A percentile compares a stretch with the other conserved stretches of the same genome.
Conservation (phyloP, 495 filamentous ascomycete genomes). For the Tuber brumale region DNA sequence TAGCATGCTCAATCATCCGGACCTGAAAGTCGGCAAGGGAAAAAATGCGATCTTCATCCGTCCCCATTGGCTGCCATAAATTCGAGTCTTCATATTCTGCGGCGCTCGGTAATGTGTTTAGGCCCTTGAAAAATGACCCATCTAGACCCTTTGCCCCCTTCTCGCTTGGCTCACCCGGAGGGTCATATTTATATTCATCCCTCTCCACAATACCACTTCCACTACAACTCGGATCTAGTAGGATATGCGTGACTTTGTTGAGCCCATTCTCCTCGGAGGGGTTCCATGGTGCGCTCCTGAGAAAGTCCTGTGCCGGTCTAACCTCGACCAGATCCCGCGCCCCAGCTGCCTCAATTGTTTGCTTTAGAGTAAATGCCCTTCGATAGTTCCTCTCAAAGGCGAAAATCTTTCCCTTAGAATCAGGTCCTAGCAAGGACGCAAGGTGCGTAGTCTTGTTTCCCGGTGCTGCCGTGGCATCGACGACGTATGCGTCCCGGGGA, state of each 20-base stretch:
- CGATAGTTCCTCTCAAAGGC: constrained; percentile 64
- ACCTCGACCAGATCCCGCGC: constrained; percentile 59
- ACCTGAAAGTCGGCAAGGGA: constrained; percentile 73
- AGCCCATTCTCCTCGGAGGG: constrained; percentile 49
- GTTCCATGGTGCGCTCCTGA: constrained; percentile 58
- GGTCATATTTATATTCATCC: constrained; percentile 54
- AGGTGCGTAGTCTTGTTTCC: constrained; percentile 97
- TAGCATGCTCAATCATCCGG: constrained; percentile 69
- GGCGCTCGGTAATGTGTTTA: constrained; percentile 20
- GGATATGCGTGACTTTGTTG: constrained; percentile 59
- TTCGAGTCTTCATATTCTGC: constrained; percentile 38
- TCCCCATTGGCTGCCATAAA: constrained; percentile 6
- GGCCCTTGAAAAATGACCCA: constrained; percentile 44
- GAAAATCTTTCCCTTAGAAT: constrained; percentile 46
- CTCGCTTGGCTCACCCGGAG: constrained; percentile 48
- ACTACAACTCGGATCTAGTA: constrained; percentile 90
- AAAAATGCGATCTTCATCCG: constrained; percentile 51
- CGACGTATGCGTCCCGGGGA: constrained; percentile 57
- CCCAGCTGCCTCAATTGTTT: constrained; percentile 74
- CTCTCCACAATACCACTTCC: constrained; percentile 89
- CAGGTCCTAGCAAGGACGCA: constrained; percentile 56
- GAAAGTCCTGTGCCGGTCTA: constrained; percentile 67
- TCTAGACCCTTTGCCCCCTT: neutral
- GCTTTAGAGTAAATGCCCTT: constrained; percentile 64
- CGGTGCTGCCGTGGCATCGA: constrained; percentile 88